Evolutionary conservation across 306 rosid species (phyloP), one percentile per base, ranked within the genome.

Genomic region (Abrus precatorius): DNA sequence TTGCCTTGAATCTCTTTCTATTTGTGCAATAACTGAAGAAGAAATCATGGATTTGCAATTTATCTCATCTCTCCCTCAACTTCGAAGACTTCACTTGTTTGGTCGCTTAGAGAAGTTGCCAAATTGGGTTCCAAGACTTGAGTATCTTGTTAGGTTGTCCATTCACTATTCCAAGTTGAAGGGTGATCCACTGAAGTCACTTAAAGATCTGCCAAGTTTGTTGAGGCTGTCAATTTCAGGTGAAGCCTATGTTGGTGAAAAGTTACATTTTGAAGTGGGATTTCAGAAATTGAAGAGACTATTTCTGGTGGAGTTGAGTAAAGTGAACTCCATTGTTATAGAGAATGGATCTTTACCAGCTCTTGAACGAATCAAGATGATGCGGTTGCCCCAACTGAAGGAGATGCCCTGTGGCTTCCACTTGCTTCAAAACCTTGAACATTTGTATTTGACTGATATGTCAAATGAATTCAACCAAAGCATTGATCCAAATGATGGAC

Each of bases 241-340:
- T 0, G 0, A 0, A 29, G 29, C 69, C 11, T 74, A 13, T 30
- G 33, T 6, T 3, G 79, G 59, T 7, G 57, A 8, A 29, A 7
- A 2, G 11, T 59, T 74, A 3, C 6, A 59, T 13, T 74, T 74
- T 56, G 0, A 74, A 40, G 10, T 10, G 0, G 69, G 69, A 1
- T 74, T 74, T 11, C 9, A 0, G 6, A 30, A 59, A 9, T 59
- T 74, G 12, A 44, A 74, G 79, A 6, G 29, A 30, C 69, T 74
- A 4, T 0, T 0, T 5, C 14, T 74, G 1, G 0, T 0, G 0
- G 0, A 3, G 0, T 30, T 59, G 47, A 0, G 1, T 0, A 0
- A 30, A 0, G 41, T 74, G 69, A n/a, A 0, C 2, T 43, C 34
- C 33, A 59, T 74, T 9, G 0, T 13, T 13, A 7, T 75, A 5